These are phyloP conservation scores for Macroventuria anomochaeta DNA, from an alignment of 2,329 filamentous ascomycete species.

Conservation along the genomic window DNA sequence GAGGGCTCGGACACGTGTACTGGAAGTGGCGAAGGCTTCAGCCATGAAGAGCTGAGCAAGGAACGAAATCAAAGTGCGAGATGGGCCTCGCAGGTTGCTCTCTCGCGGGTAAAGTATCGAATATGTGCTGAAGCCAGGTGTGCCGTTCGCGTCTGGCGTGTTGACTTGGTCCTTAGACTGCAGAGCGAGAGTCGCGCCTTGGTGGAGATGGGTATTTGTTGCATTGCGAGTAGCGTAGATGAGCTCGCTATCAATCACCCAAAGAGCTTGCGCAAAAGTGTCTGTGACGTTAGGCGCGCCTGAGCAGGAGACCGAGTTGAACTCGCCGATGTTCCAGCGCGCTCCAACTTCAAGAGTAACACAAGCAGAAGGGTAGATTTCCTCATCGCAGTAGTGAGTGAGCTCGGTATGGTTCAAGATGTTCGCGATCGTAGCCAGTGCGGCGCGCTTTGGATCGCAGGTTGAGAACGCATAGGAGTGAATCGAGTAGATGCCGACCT, in stretches of 20 bases:
- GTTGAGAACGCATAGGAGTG: slow-evolving; percentile 18
- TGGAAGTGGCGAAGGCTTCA: no score
- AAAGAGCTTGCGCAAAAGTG: slow-evolving; percentile 21
- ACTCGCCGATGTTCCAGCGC: slow-evolving; percentile 18
- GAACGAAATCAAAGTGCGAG: slow-evolving; percentile 11
- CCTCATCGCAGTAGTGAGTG: slow-evolving; percentile 14
- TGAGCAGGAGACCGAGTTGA: slow-evolving; percentile 19
- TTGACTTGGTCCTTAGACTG: slow-evolving; percentile 20
- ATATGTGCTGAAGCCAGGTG: slow-evolving; percentile 18
- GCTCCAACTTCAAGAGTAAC: slow-evolving; percentile 13
- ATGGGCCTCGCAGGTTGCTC: slow-evolving; percentile 14
- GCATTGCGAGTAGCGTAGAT: slow-evolving; percentile 20
- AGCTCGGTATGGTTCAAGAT: slow-evolving; percentile 24
- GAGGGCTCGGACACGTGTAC: no score
- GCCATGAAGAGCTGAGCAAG: no score
- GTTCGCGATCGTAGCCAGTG: slow-evolving; percentile 15
- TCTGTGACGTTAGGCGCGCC: slow-evolving; percentile 20
- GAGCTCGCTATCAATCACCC: slow-evolving; percentile 19
- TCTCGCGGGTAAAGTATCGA: slow-evolving; percentile 19
- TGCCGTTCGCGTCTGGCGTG: slow-evolving; percentile 15
- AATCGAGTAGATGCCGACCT: slow-evolving; percentile 15
- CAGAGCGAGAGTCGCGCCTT: slow-evolving; percentile 19
- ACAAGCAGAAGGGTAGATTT: slow-evolving; percentile 20
- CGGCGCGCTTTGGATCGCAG: slow-evolving; percentile 8
- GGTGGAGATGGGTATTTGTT: slow-evolving; percentile 8